Conservation (phyloP, 2,329 filamentous ascomycete genomes). For the Ambrosiella beaveri region DNA sequence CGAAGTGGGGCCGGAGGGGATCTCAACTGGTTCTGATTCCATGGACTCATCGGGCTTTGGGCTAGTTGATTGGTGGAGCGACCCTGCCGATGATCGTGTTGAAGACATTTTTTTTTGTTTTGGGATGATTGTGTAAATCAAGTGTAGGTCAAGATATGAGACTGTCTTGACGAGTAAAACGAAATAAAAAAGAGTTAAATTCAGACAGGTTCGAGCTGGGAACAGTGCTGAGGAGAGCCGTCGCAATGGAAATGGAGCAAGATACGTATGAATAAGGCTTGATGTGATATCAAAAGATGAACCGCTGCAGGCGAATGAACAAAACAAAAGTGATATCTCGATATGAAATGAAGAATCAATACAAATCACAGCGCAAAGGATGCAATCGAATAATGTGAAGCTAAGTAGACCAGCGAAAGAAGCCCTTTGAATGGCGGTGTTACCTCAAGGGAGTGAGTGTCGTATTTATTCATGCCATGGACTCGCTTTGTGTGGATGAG, state of each 20-base stretch:
- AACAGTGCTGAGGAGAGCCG: too few species aligned
- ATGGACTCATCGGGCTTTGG: background rate
- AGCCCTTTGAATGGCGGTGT: too few species aligned
- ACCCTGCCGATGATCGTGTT: background rate
- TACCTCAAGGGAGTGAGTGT: background rate
- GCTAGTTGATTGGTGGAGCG: background rate
- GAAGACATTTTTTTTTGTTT: background rate
- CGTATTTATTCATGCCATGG: background rate
- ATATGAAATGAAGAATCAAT: too few species aligned
- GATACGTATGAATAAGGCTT: too few species aligned
- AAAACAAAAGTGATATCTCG: too few species aligned
- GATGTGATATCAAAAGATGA: too few species aligned
- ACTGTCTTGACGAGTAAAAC: too few species aligned
- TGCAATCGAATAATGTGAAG: too few species aligned
- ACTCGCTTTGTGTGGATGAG: background rate
- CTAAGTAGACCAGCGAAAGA: too few species aligned
- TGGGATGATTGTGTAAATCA: background rate
- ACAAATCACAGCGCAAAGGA: too few species aligned
- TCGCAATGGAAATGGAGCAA: too few species aligned
- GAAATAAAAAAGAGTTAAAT: background rate
- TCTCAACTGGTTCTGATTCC: constrained; percentile 26
- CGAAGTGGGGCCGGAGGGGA: constrained; percentile 34
- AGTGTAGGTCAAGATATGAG: background rate
- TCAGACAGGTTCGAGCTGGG: background rate
- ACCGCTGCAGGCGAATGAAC: too few species aligned